Evolutionary conservation across 73 alveolate genomes (phyloP).

Genomic region (Paramecium primaurelia): DNA sequence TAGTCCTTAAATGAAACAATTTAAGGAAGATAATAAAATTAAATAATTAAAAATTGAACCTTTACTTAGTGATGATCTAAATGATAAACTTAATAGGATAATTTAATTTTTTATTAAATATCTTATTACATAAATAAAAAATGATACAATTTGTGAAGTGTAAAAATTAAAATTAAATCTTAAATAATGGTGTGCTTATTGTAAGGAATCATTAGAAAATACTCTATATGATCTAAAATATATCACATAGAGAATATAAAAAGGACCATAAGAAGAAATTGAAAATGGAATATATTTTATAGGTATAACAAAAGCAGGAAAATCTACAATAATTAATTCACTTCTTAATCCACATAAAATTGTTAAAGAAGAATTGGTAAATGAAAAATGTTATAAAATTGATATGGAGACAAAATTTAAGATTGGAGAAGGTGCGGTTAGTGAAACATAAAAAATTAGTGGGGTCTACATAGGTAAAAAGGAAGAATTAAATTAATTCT

Average conservation of each 20-base stretch:
- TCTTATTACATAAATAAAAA: neutral
- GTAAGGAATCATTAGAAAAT: neutral
- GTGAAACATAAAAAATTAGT: neutral
- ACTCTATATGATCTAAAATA: neutral
- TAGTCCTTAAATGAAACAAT: neutral
- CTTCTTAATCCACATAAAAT: neutral
- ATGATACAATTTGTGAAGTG: neutral
- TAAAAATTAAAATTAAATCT: neutral
- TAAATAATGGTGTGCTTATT: neutral
- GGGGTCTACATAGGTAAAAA: neutral
- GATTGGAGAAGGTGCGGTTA: neutral
- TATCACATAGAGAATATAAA: neutral
- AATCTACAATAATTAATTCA: neutral
- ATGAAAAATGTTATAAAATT: neutral
- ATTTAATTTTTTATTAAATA: neutral
- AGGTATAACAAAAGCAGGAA: neutral
- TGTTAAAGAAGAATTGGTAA: neutral
- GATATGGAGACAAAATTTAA: neutral
- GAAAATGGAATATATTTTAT: neutral
- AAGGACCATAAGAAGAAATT: neutral
- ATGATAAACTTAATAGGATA: neutral
- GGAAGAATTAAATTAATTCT: neutral
- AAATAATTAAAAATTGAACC: neutral
- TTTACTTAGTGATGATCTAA: neutral
- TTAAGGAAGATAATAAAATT: neutral